phyloP scores from a whole-genome alignment of 2,329 filamentous ascomycete genomes.

The Fusarium devonianum region DNA sequence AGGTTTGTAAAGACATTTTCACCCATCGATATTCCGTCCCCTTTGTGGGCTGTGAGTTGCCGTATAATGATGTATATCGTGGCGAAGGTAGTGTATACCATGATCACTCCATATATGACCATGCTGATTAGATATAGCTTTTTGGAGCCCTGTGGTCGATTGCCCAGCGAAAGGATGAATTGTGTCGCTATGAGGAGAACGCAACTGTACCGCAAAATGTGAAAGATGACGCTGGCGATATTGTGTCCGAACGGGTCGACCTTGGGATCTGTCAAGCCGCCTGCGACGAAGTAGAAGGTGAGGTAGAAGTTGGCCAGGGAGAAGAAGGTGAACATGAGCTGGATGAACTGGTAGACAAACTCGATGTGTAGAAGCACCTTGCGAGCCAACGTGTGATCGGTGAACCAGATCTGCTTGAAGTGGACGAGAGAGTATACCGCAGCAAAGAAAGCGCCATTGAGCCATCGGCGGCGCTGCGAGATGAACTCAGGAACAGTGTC shows the following conservation, averaged over 20 bases:
- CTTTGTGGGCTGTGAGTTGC: slow-evolving; percentile 66
- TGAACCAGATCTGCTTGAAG: slow-evolving; percentile 90
- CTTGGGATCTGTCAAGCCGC: slow-evolving; percentile 78
- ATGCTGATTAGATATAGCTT: slow-evolving; percentile 89
- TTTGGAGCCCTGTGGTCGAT: slow-evolving; percentile 92
- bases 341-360: slow-evolving; percentile 93
- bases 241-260: slow-evolving; percentile 92
- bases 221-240: slow-evolving; percentile 85
- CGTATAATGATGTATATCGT: slow-evolving; percentile 86
- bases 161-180: slow-evolving; percentile 96
- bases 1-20: slow-evolving; percentile 95
- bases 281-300: slow-evolving; percentile 97
- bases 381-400: slow-evolving; percentile 87
- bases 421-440: slow-evolving; percentile 97
- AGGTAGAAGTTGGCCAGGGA: slow-evolving; percentile 99
- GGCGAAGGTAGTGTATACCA: slow-evolving; percentile 93
- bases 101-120: slow-evolving; percentile 90
- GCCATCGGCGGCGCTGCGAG: slow-evolving; percentile 93
- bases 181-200: slow-evolving; percentile 90
- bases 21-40: slow-evolving; percentile 66
- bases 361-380: slow-evolving; percentile 94
- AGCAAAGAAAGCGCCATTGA: slow-evolving; percentile 98
- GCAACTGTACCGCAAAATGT: slow-evolving; percentile 82
- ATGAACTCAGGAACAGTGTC: slow-evolving; percentile 96
- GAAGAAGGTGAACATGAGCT: slow-evolving; percentile 95